Base-by-base conservation (phyloP, 2,329 filamentous ascomycete genomes). In the Aspergillus sclerotialis region DNA sequence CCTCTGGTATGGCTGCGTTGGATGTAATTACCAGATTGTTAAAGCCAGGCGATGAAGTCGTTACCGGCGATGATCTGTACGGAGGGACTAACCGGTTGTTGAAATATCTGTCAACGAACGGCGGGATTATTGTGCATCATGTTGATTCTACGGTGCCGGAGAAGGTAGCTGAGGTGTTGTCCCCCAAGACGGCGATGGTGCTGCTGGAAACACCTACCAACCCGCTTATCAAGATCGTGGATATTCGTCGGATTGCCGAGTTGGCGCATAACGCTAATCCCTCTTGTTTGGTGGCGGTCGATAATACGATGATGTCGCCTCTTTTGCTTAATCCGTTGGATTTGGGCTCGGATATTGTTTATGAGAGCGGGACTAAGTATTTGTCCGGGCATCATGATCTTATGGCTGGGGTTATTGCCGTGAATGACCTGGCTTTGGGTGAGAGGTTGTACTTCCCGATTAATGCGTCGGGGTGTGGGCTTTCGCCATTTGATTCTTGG, bases 261-360 rank as follows among this genome's bases (percentile, higher is more conserved):
- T 68, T 82, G 13, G 77, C 84, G 0, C 92, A 96, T 60, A 78
- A 81, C 24, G 76, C 76, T 32, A 94, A 92, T 61, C 70, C 82
- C 6, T 77, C 76, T 42, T 84, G 86, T 16, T 69, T 96, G 26
- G 88, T 98, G 11, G 80, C 89, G 2, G 92, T 96, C 16, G 92
- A 98, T 65, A 98, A 98, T 69, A 98, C 92, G 38, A 98, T 98
- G 92, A 80, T 98, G 46, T 95, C 89, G 2, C 92, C 92, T 8
- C 82, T 95, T 70, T 79, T 98, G 6, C 82, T 82, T 54, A 96
- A 94, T 65, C 92, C 92, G 5, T 77, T 98, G 12, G 90, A 96
- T 41, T 74, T 96, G 17, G 92, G 93, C 37, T 89, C 90, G 11
- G 92, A 98, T 53, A 84, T 98, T 48, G 87, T 94, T 36, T 98